Evolutionary conservation across 805 yeast genomes (phyloP).

Genomic region (Starmera pachycereana): DNA sequence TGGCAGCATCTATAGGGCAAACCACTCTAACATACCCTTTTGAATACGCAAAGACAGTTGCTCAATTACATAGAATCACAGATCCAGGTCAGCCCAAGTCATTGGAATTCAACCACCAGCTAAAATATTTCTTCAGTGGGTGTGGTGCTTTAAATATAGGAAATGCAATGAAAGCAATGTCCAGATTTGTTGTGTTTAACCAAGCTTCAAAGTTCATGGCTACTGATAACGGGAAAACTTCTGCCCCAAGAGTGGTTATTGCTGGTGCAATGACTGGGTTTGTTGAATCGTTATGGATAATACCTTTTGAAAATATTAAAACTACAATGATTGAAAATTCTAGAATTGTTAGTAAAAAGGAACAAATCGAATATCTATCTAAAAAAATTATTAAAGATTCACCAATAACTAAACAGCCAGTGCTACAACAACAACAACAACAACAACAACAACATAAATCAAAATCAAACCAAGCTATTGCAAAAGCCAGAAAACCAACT

Average conservation of each 20-base stretch:
- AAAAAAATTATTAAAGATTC: conserved; percentile 23
- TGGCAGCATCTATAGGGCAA: conserved; percentile 52
- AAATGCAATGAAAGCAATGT: conserved; percentile 58
- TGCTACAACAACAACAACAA: conserved; percentile 2
- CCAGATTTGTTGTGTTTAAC: conserved; percentile 68
- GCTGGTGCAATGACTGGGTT: conserved; percentile 83
- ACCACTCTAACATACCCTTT: conserved; percentile 62
- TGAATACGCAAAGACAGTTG: conserved; percentile 56
- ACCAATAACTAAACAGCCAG: conserved; percentile 14
- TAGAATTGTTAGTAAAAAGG: conserved; percentile 21
- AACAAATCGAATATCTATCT: conserved; percentile 6
- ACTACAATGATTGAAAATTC: conserved; percentile 71
- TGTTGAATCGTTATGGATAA: conserved; percentile 69
- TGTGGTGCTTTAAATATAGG: conserved; percentile 71
- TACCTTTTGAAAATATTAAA: conserved; percentile 86
- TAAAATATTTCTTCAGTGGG: conserved; percentile 41
- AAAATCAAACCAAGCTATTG: neutral
- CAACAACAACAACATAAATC: conserved; percentile 5
- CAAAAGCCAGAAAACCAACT: neutral
- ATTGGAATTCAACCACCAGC: conserved; percentile 19
- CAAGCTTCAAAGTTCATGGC: conserved; percentile 62
- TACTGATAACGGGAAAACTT: conserved; percentile 44
- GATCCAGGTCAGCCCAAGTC: conserved; percentile 22
- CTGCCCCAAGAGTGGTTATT: conserved; percentile 72
- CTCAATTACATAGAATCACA: conserved; percentile 41